phyloP scores from a whole-genome alignment of 2,329 filamentous ascomycete species.

The Capronia americana region DNA sequence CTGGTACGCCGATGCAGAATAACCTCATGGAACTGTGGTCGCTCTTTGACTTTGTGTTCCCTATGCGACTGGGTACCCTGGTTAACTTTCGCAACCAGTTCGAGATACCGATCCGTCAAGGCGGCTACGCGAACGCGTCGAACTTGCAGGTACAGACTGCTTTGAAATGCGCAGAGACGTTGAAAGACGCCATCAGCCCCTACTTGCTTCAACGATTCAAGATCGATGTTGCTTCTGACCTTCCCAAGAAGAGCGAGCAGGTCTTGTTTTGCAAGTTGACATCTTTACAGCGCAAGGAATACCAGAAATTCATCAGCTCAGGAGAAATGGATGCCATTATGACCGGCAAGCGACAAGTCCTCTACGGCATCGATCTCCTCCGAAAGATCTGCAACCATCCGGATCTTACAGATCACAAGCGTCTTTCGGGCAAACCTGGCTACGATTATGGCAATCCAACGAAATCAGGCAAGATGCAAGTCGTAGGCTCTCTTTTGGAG shows the following conservation, averaged over 20 bases:
- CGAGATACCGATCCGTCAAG: slow-evolving; percentile 89
- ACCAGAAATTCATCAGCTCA: slow-evolving; percentile 80
- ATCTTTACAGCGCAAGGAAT: slow-evolving; percentile 75
- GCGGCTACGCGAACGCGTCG: slow-evolving; percentile 93
- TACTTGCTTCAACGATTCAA: slow-evolving; percentile 94
- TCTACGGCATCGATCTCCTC: slow-evolving; percentile 89
- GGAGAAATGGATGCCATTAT: slow-evolving; percentile 86
- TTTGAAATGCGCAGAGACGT: slow-evolving; percentile 87
- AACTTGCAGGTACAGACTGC: slow-evolving; percentile 95
- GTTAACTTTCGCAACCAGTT: slow-evolving; percentile 91
- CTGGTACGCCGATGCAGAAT: slow-evolving; percentile 97
- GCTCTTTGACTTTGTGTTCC: slow-evolving; percentile 95
- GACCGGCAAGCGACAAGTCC: slow-evolving; percentile 73
- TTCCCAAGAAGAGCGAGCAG: slow-evolving; percentile 95
- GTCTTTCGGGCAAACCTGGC: slow-evolving; percentile 62
- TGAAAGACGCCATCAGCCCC: slow-evolving; percentile 92
- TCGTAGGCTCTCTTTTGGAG: slow-evolving; percentile 83
- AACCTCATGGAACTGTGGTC: slow-evolving; percentile 96
- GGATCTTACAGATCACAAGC: slow-evolving; percentile 76
- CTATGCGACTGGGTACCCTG: slow-evolving; percentile 90
- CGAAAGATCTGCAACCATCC: slow-evolving; percentile 98
- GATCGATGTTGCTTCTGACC: slow-evolving; percentile 87
- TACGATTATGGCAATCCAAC: slow-evolving; percentile 79
- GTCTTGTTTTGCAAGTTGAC: slow-evolving; percentile 96
- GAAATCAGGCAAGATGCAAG: slow-evolving; percentile 94